Percentiles rank a stretch among this genome's conserved stretches.
These are phyloP conservation scores for Clonostachys chloroleuca DNA, from an alignment of 2,329 filamentous ascomycete genomes.

Conservation along the genomic window DNA sequence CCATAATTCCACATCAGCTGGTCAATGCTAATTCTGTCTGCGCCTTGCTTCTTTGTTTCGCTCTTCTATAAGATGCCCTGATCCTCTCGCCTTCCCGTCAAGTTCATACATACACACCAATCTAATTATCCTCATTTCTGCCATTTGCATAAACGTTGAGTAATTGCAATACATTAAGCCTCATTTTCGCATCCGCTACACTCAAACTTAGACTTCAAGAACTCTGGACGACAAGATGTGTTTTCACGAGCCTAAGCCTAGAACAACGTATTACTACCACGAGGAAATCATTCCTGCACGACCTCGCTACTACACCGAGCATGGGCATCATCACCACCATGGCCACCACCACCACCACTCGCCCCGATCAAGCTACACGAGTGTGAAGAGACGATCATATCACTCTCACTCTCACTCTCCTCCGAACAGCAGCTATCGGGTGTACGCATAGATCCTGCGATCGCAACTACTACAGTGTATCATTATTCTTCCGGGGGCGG, in stretches of 20 bases:
- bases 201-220: no score
- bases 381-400: conserved; percentile 28
- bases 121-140: no score
- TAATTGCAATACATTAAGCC: not conserved
- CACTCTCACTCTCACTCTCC: conserved; percentile 12
- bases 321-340: conserved; percentile 25
- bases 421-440: not conserved
- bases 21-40: no score
- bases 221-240: conserved; percentile 35
- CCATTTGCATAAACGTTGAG: conserved; percentile 4
- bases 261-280: conserved; percentile 48
- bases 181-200: no score
- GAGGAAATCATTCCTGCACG: conserved; percentile 47
- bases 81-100: no score
- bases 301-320: conserved; percentile 23
- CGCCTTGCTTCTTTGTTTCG: no score
- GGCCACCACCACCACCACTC: conserved; percentile 25
- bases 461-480: not conserved
- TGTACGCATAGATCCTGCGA: not conserved
- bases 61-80: no score
- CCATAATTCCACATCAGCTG: no score
- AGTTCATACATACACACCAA: no score
- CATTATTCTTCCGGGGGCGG: no score
- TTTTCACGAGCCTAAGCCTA: conserved; percentile 38
- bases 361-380: conserved; percentile 37